Base-by-base conservation (phyloP, 345 rosid species). In the Barbarea vulgaris region DNA sequence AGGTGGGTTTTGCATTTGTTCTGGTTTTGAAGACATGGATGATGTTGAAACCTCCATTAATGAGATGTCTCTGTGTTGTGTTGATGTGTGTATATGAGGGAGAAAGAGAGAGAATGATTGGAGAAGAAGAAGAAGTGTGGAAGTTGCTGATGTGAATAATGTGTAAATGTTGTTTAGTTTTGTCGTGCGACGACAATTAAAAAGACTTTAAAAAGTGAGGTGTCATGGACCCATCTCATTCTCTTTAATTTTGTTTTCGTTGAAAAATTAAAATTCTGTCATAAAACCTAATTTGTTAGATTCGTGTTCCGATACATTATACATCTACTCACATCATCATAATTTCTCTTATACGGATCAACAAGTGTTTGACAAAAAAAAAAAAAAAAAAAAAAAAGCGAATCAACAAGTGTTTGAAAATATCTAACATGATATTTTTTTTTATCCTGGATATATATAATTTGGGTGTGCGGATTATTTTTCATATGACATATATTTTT, bases 1-100 rank as follows among this genome's bases (percentile, higher is more conserved):
- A 86, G 93, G 81, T 72, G 83, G 74, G 81, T 81, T 83, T 42
- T 69, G 86, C 76, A 54, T 82, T 52, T 86, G 88, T 69, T 83
- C 77, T 72, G 34, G 81, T 78, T 72, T 66, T 31, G 73, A 74
- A 76, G 65, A 58, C 76, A 67, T 44, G 70, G 74, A 83, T 68
- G 85, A 65, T 74, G 82, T 59, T 73, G 71, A 78, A 69, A 72
- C 82, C 71, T 91, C 91, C 96, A 87, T 93, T 36, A 66, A 50
- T 57, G 81, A 36, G 36, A 70, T 51, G 51, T 41, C 41, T 69
- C n/a, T 56, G 36, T 61, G 55, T 68, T 52, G 47, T 25, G 17
- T 10, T 34, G 61, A 52, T 55, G 42, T 57, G 66, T 70, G 72
- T 70, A 25, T 64, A 65, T 12, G 61, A 63, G 67, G 27, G 58